A percentile compares a stretch with the other conserved stretches of the same genome.
Conservation (phyloP, 495 filamentous ascomycete genomes). For the Neurospora pannonica region DNA sequence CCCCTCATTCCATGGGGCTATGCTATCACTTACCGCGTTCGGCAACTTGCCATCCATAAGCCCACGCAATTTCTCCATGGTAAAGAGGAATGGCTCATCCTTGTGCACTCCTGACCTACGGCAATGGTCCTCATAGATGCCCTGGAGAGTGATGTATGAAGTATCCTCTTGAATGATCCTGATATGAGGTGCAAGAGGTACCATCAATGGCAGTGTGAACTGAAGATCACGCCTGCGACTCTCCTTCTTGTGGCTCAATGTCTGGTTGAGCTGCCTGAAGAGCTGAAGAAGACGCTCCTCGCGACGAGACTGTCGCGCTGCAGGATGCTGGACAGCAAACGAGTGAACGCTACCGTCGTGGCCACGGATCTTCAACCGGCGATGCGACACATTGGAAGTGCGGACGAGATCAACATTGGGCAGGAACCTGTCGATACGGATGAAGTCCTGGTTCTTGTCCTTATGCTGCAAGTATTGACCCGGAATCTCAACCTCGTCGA, state of each 20-base stretch:
- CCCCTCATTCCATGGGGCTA: neutral
- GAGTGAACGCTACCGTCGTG: conserved; percentile 92
- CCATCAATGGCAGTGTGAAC: conserved; percentile 91
- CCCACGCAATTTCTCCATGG: conserved; percentile 81
- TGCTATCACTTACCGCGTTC: conserved; percentile 31
- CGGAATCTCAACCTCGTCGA: conserved; percentile 96
- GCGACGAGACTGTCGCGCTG: conserved; percentile 78
- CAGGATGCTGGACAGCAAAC: conserved; percentile 93
- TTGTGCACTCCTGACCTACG: conserved; percentile 75
- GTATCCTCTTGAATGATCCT: conserved; percentile 90
- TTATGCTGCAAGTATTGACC: conserved; percentile 94
- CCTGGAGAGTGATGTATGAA: conserved; percentile 89
- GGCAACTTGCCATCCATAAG: conserved; percentile 57
- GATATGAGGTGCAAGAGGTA: conserved; percentile 86
- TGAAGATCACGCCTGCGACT: conserved; percentile 85
- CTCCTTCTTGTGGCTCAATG: conserved; percentile 83
- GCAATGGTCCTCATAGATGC: conserved; percentile 92
- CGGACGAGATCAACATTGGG: conserved; percentile 88
- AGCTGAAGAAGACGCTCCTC: conserved; percentile 93
- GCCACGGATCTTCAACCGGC: conserved; percentile 90
- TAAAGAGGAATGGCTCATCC: conserved; percentile 90
- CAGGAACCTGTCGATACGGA: conserved; percentile 92
- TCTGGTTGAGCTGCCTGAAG: conserved; percentile 96
- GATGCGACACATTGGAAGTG: conserved; percentile 77
- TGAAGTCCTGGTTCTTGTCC: conserved; percentile 97